Conservation (phyloP, 371 early-diverging fungal species). For the Vairimorpha ceranae region DNA sequence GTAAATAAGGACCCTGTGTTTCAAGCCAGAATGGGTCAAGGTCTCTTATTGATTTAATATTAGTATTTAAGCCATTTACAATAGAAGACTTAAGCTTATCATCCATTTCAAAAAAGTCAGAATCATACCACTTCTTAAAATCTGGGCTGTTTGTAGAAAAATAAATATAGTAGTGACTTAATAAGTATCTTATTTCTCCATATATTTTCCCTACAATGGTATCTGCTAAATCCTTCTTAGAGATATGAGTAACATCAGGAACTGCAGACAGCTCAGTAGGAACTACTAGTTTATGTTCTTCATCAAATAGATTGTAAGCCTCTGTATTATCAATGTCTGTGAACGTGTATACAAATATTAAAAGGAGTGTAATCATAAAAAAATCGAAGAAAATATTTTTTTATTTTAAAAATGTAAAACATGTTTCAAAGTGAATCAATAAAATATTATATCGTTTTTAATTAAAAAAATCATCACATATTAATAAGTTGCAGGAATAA, state of each 20-base stretch:
- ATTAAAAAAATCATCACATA: background rate
- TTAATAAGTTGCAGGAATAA: conserved; percentile 64
- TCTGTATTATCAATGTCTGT: background rate
- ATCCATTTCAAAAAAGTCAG: background rate
- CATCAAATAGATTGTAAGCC: background rate
- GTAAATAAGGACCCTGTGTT: background rate
- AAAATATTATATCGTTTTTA: background rate
- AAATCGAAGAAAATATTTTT: no score
- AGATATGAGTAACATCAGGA: no score
- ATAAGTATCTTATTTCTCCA: background rate
- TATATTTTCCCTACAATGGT: background rate
- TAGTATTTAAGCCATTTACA: background rate
- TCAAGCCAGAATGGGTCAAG: background rate
- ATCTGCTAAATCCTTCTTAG: background rate
- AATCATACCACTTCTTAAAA: background rate
- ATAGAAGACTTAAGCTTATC: background rate
- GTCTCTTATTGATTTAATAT: background rate
- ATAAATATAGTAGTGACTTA: background rate
- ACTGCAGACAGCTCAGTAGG: background rate
- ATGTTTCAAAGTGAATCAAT: no score
- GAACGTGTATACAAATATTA: background rate
- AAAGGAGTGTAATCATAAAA: background rate
- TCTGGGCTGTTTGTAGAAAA: background rate
- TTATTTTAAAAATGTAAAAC: background rate
- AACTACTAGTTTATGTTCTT: background rate